A percentile compares a stretch with the other conserved stretches of the same genome.
phyloP scores from a whole-genome alignment of 2,329 filamentous ascomycete species.

The Apiospora hydei region DNA sequence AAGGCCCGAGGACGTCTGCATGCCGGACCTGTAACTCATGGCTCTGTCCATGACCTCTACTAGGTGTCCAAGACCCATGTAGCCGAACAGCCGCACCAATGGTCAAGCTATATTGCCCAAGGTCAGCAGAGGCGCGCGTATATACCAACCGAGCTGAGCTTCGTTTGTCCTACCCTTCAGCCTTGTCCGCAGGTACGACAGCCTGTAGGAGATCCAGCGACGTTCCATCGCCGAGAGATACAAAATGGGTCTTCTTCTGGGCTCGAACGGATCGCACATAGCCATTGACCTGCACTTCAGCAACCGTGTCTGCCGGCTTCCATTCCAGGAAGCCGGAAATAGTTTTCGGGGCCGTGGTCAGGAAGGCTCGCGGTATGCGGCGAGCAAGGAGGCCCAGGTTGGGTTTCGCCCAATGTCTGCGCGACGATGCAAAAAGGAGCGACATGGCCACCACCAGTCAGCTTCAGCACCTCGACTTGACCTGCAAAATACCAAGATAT shows the following conservation, averaged over 20 bases:
- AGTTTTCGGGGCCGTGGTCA: conserved; percentile 49
- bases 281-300: conserved; percentile 72
- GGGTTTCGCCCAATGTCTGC: conserved; percentile 34
- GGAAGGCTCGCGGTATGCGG: conserved; percentile 32
- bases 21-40: conserved; percentile 81
- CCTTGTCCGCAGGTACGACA: conserved; percentile 74
- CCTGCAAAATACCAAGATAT: not conserved
- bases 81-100: conserved; percentile 83
- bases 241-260: conserved; percentile 85
- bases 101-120: conserved; percentile 66
- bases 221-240: conserved; percentile 87
- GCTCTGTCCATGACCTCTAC: conserved; percentile 71
- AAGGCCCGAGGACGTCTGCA: conserved; percentile 75
- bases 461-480: not conserved
- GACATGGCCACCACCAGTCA: not conserved
- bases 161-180: conserved; percentile 68
- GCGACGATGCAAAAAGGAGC: conserved; percentile 28
- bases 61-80: conserved; percentile 78
- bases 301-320: conserved; percentile 51
- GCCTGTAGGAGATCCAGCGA: conserved; percentile 81
- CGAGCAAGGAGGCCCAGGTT: conserved; percentile 28
- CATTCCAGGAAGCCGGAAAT: conserved; percentile 65
- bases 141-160: conserved; percentile 26
- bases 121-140: conserved; percentile 40
- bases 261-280: conserved; percentile 85